These are phyloP conservation scores for Podospora pseudoanserina DNA, from an alignment of 495 filamentous ascomycete species.

Conservation along the genomic window DNA sequence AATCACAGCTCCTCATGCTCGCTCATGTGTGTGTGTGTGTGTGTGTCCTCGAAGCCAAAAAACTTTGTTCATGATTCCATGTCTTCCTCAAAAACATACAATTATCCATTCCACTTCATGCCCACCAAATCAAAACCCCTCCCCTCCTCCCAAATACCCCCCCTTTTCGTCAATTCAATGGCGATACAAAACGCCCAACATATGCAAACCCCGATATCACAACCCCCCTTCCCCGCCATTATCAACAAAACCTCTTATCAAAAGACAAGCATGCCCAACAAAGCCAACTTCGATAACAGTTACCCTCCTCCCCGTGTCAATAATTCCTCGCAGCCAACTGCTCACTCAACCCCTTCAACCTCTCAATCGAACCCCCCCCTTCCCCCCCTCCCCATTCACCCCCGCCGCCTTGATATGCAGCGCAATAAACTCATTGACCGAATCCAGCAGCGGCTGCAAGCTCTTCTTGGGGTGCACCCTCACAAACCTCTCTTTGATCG, in stretches of 20 bases:
- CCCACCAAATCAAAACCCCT: not conserved
- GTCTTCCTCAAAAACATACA: not conserved
- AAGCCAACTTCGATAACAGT: not conserved
- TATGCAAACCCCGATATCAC: not conserved
- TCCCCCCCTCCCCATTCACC: slow-evolving; percentile 37
- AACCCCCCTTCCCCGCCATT: no score
- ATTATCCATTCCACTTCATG: not conserved
- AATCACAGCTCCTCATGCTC: no score
- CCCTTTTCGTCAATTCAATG: not conserved
- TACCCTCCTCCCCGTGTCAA: not conserved
- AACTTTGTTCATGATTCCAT: no score
- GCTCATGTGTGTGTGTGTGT: no score
- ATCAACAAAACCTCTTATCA: no score
- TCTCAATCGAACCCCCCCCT: slow-evolving; percentile 46
- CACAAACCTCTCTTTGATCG: slow-evolving; percentile 50
- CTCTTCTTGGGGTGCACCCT: slow-evolving; percentile 54
- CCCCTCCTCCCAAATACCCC: no score
- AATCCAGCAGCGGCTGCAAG: slow-evolving; percentile 64
- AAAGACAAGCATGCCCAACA: not conserved
- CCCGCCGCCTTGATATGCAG: slow-evolving; percentile 73
- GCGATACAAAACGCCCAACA: not conserved
- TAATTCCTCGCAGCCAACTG: slow-evolving; percentile 20
- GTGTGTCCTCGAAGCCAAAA: no score
- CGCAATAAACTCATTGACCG: slow-evolving; percentile 77
- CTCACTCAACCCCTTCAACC: slow-evolving; percentile 55